Conservation (phyloP, 148 eudicot species). For the Rhododendron vialii region DNA sequence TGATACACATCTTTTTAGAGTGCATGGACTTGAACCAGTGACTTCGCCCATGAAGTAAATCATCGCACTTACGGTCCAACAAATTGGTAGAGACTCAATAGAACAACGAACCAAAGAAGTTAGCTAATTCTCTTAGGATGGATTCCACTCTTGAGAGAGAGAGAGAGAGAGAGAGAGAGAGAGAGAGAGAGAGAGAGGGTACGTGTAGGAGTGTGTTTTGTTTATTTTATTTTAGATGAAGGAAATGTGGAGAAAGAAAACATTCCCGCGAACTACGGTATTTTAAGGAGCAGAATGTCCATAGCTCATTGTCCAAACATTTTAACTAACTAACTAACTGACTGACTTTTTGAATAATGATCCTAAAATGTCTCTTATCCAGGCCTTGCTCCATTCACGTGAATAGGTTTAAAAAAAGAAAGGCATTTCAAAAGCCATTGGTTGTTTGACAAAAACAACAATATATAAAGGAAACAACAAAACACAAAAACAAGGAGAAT, state of each 20-base stretch:
- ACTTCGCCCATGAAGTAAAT: neutral
- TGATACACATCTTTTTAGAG: neutral
- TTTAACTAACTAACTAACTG: constrained; percentile 1
- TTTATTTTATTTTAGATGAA: neutral
- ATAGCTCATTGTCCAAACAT: neutral
- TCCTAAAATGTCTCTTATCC: constrained; percentile 47
- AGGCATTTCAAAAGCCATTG: constrained; percentile 14
- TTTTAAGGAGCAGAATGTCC: neutral
- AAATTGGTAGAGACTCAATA: neutral
- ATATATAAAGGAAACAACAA: constrained; percentile 17
- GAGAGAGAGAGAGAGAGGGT: too few species aligned
- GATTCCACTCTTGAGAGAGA: neutral
- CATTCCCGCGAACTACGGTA: neutral
- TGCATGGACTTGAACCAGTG: neutral
- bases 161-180: too few species aligned
- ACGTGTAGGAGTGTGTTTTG: neutral
- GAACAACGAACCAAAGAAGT: neutral
- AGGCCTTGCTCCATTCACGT: constrained; percentile 14
- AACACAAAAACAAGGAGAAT: neutral
- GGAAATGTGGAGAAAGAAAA: neutral
- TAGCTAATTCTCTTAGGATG: neutral
- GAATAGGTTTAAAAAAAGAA: neutral
- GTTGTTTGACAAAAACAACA: neutral
- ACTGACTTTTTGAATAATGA: neutral
- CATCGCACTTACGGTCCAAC: neutral